Evolutionary conservation across 495 filamentous ascomycete genomes (phyloP).

Genomic region (Staphylotrichum longicolle): DNA sequence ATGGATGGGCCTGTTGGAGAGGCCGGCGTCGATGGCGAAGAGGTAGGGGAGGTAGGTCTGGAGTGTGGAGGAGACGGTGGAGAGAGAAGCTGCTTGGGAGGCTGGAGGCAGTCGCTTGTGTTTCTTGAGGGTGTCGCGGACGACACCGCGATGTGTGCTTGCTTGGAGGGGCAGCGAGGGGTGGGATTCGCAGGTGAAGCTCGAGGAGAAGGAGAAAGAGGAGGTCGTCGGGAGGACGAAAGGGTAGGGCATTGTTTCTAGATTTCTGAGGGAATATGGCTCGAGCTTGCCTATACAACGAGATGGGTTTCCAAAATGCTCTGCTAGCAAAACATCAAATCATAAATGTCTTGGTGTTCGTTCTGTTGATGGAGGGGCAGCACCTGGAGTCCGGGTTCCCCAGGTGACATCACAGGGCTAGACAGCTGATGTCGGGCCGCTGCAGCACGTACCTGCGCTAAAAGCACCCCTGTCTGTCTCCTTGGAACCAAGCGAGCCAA

Average conservation of each 20-base stretch:
- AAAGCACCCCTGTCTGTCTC: not conserved
- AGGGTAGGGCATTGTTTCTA: constrained; percentile 69
- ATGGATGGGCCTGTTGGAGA: constrained; percentile 51
- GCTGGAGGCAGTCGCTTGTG: constrained; percentile 73
- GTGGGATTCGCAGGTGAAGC: constrained; percentile 68
- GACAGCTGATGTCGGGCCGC: constrained; percentile 13
- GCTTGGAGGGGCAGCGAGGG: constrained; percentile 77
- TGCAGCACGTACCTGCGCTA: not conserved
- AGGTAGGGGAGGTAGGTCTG: constrained; percentile 79
- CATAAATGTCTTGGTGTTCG: no score
- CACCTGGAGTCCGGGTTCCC: no score
- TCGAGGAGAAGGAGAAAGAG: constrained; percentile 70
- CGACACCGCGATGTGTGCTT: constrained; percentile 72
- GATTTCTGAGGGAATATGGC: not conserved
- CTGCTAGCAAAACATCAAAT: no score
- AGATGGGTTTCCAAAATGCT: no score
- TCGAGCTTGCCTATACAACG: no score
- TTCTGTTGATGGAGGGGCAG: no score
- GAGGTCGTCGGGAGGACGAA: constrained; percentile 84
- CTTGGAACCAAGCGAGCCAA: no score
- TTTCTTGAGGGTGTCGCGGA: constrained; percentile 73
- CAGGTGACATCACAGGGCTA: constrained; percentile 22
- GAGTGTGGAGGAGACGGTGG: constrained; percentile 62
- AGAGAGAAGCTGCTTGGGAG: constrained; percentile 64
- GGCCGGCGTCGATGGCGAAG: constrained; percentile 66